These are phyloP conservation scores for Populus deltoides DNA, from an alignment of 345 rosid species.

Conservation along the genomic window DNA sequence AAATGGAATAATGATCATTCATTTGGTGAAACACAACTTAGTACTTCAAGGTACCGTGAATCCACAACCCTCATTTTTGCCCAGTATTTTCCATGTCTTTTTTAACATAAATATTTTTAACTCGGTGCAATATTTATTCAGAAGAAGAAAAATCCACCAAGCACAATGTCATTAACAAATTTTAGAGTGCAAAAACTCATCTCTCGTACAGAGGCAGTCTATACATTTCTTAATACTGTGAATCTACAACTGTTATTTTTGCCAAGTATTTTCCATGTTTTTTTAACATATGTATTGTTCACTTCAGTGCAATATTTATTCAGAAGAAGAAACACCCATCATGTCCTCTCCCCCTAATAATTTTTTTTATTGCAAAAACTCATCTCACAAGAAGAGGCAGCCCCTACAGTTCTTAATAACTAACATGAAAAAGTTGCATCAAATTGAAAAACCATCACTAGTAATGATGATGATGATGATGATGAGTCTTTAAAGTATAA, in stretches of 20 bases:
- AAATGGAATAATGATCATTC: not conserved
- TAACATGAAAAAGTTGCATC: not conserved
- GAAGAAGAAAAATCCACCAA: not conserved
- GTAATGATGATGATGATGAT: not conserved
- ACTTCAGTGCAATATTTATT: not conserved
- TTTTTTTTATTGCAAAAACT: not conserved
- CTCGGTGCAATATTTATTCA: not conserved
- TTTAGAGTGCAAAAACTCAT: not conserved
- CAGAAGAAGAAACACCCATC: not conserved
- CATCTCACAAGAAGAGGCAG: not conserved
- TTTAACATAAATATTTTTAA: not conserved
- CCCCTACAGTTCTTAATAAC: not conserved
- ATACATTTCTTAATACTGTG: not conserved
- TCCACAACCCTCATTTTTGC: not conserved
- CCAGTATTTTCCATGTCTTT: not conserved
- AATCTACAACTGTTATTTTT: not conserved
- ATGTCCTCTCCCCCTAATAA: not conserved
- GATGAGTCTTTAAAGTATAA: not conserved
- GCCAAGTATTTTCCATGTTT: not conserved
- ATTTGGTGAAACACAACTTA: not conserved
- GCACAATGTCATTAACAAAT: not conserved
- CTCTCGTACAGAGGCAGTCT: not conserved
- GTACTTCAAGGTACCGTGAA: not conserved
- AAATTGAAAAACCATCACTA: not conserved
- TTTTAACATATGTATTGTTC: not conserved